Conservation (phyloP, 2,329 filamentous ascomycete species). For the Chaetomiaceae sp. region DNA sequence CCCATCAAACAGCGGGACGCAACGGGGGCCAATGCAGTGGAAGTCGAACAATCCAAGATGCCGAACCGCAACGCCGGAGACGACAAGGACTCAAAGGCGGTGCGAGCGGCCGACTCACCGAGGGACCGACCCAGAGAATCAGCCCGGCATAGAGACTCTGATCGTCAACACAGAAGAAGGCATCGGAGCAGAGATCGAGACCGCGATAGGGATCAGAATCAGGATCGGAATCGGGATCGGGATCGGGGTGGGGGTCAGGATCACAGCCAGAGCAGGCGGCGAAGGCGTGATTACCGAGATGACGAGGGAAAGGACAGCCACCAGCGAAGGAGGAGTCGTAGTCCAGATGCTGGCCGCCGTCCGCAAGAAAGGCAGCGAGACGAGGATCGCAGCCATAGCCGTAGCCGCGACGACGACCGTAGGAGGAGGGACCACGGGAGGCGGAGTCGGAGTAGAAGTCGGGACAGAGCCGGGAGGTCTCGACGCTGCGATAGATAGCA, state of each 20-base stretch:
- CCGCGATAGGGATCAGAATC: slow-evolving; percentile 22
- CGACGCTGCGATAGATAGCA: slow-evolving; percentile 19
- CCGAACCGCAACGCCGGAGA: slow-evolving; percentile 31
- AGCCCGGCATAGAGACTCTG: slow-evolving; percentile 32
- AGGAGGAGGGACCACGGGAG: slow-evolving; percentile 9
- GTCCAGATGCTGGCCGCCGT: slow-evolving; percentile 26
- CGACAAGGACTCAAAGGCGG: slow-evolving; percentile 23
- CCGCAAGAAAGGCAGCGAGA: slow-evolving; percentile 28
- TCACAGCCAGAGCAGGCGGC: slow-evolving; percentile 27
- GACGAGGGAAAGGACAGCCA: slow-evolving; percentile 31
- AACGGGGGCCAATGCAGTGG: slow-evolving; percentile 64
- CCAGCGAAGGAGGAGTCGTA: slow-evolving; percentile 36
- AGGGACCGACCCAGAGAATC: slow-evolving; percentile 30
- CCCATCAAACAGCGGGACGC: slow-evolving; percentile 60
- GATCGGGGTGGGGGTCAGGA: slow-evolving; percentile 24
- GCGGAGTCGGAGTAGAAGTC: slow-evolving; percentile 29
- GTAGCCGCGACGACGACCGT: slow-evolving; percentile 30
- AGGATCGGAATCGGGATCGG: slow-evolving; percentile 29
- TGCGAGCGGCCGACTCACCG: slow-evolving; percentile 11
- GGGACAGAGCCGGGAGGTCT: slow-evolving; percentile 24
- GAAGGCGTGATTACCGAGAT: slow-evolving; percentile 25
- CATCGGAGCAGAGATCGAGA: slow-evolving; percentile 30
- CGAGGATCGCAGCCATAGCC: slow-evolving; percentile 34
- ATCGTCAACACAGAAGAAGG: slow-evolving; percentile 33
- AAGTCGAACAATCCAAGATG: slow-evolving; percentile 45